Evolutionary conservation across 2,329 filamentous ascomycete species (phyloP).

Genomic region (Laburnicola sp.): DNA sequence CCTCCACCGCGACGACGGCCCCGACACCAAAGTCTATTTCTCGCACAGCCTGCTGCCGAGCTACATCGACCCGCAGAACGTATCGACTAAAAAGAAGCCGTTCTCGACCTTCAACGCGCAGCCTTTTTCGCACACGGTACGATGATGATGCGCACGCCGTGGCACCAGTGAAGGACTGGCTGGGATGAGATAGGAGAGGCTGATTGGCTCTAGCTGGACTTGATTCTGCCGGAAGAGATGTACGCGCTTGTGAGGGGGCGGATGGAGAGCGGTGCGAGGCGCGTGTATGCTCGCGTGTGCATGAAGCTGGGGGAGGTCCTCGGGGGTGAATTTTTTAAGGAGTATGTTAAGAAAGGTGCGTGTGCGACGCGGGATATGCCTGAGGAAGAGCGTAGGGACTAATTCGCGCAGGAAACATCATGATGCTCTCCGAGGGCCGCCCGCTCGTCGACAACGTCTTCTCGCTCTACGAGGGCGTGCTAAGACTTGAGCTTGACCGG

Average conservation of each 20-base stretch:
- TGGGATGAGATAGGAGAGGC: background rate
- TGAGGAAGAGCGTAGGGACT: background rate
- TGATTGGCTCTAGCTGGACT: conserved; percentile 57
- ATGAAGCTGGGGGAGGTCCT: conserved; percentile 75
- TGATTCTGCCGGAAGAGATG: conserved; percentile 70
- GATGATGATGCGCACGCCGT: too few relatives aligned
- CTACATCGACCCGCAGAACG: conserved; percentile 66
- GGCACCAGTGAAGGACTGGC: too few relatives aligned
- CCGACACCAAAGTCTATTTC: conserved; percentile 69
- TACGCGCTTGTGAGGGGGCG: conserved; percentile 59
- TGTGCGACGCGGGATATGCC: background rate
- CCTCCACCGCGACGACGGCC: conserved; percentile 38
- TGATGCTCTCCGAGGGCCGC: conserved; percentile 82
- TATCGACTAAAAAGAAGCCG: conserved; percentile 67
- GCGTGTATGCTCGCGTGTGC: conserved; percentile 67
- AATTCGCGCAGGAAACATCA: conserved; percentile 64
- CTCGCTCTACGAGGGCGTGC: conserved; percentile 67
- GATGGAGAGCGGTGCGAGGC: conserved; percentile 48
- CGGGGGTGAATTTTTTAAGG: conserved; percentile 75
- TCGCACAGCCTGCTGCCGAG: conserved; percentile 67
- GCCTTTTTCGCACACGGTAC: conserved; percentile 69
- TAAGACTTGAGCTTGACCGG: conserved; percentile 78
- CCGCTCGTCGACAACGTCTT: conserved; percentile 72
- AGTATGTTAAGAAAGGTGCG: conserved; percentile 78
- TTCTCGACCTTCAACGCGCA: conserved; percentile 70